A percentile compares a stretch with the other conserved stretches of the same genome.
Evolutionary conservation across 1,284 basidiomycete species (phyloP).

Genomic region (Lignosus rhinocerotis): DNA sequence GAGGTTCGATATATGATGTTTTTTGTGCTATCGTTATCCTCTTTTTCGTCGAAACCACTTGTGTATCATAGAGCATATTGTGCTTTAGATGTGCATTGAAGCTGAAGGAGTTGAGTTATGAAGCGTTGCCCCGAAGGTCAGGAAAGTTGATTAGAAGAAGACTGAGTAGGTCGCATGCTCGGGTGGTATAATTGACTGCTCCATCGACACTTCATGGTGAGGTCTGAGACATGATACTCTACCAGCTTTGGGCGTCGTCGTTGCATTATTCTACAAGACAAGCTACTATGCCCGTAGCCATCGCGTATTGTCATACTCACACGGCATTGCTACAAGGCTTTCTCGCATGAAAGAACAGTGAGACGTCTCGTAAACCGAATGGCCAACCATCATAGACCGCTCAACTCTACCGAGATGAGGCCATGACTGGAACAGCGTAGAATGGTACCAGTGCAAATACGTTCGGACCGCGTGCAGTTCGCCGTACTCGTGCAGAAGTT

Average conservation of each 20-base stretch:
- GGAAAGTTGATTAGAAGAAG: too few relatives aligned
- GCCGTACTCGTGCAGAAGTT: not conserved
- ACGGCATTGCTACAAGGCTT: not conserved
- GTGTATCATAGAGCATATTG: not conserved
- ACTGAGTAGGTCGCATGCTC: too few relatives aligned
- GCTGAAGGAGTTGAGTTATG: too few relatives aligned
- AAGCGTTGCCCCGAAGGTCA: too few relatives aligned
- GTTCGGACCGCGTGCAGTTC: not conserved
- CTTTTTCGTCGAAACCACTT: not conserved
- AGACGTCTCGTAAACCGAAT: not conserved
- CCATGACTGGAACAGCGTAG: not conserved
- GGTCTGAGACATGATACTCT: too few relatives aligned
- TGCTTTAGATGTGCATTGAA: too few relatives aligned
- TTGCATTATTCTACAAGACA: too few relatives aligned
- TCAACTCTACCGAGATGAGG: not conserved
- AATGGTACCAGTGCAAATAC: not conserved
- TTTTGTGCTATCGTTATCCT: not conserved
- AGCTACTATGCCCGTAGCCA: not conserved
- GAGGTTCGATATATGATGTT: conserved; percentile 48
- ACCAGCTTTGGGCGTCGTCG: too few relatives aligned
- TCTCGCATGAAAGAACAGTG: not conserved
- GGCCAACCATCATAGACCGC: not conserved
- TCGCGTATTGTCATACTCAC: not conserved
- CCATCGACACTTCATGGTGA: too few relatives aligned
- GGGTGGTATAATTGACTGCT: too few relatives aligned